A percentile compares a stretch with the other conserved stretches of the same genome.
These are phyloP conservation scores for Adansonia digitata DNA, from an alignment of 345 rosid species.

Conservation along the genomic window DNA sequence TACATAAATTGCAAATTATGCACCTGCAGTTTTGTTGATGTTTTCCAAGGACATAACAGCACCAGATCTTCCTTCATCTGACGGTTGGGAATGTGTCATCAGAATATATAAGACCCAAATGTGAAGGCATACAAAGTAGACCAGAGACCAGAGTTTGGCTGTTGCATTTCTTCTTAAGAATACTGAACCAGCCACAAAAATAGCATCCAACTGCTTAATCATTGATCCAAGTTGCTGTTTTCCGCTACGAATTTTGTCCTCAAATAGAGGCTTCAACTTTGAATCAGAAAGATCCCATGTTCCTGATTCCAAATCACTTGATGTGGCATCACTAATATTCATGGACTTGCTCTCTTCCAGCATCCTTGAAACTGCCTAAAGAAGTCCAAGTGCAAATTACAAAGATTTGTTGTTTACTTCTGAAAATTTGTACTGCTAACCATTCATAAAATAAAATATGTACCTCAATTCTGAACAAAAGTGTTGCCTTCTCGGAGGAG, in stretches of 20 bases:
- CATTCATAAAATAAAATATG: not conserved
- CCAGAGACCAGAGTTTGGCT: constrained; percentile 61
- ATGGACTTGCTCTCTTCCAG: constrained; percentile 60
- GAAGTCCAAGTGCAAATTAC: not conserved
- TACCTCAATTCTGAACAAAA: constrained; percentile 85
- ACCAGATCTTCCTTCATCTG: constrained; percentile 53
- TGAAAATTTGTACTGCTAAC: not conserved
- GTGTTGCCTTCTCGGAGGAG: constrained; percentile 89
- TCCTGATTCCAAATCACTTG: constrained; percentile 67
- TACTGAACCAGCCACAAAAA: constrained; percentile 68
- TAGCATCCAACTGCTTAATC: constrained; percentile 65
- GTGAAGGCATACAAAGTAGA: constrained; percentile 64
- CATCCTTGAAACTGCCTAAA: constrained; percentile 73
- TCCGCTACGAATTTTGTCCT: constrained; percentile 62
- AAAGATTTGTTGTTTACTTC: not conserved
- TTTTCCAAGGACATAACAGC: constrained; percentile 72
- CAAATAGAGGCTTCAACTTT: constrained; percentile 45
- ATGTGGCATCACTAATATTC: constrained; percentile 23
- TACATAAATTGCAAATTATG: constrained; percentile 7
- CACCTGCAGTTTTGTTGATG: constrained; percentile 48
- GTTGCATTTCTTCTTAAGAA: constrained; percentile 71
- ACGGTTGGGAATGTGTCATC: constrained; percentile 40
- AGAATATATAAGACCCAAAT: constrained; percentile 83
- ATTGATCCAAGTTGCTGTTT: constrained; percentile 65
- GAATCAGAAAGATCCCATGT: constrained; percentile 47